phyloP scores from a whole-genome alignment of 306 rosid species.

The Echinosophora koreensis region DNA sequence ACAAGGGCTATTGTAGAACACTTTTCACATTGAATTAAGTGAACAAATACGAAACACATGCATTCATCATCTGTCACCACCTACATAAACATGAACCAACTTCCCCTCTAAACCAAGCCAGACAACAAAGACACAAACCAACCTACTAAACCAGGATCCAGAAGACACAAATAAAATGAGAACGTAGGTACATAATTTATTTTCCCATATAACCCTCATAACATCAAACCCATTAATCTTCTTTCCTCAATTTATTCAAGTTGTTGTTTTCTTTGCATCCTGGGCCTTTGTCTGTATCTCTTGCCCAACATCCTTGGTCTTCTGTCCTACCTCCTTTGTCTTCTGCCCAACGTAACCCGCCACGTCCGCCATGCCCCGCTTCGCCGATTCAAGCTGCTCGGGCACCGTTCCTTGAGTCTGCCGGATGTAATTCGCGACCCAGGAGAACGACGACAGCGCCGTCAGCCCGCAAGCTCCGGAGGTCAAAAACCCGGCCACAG shows the following conservation, averaged over 20 bases:
- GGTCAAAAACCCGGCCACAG: constrained; percentile 66
- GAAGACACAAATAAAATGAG: neutral
- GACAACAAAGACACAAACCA: constrained; percentile 27
- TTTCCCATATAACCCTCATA: constrained; percentile 32
- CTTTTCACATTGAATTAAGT: constrained; percentile 24
- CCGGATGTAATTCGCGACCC: constrained; percentile 66
- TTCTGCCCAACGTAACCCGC: constrained; percentile 74
- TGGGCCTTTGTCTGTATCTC: constrained; percentile 80
- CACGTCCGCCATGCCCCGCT: constrained; percentile 59
- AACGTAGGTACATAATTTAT: constrained; percentile 4
- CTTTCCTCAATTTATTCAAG: constrained; percentile 11
- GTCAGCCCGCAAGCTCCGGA: constrained; percentile 82
- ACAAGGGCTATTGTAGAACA: constrained; percentile 5
- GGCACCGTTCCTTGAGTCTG: constrained; percentile 58
- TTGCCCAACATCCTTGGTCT: constrained; percentile 67
- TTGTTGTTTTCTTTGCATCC: constrained; percentile 47
- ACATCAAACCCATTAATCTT: constrained; percentile 33
- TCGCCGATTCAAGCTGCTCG: constrained; percentile 60
- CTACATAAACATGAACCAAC: neutral
- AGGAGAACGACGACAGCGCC: constrained; percentile 73
- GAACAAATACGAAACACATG: constrained; percentile 22
- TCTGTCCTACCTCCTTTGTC: constrained; percentile 77
- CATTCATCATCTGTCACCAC: constrained; percentile 9
- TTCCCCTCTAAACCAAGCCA: neutral
- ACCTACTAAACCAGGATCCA: constrained; percentile 47